Percentiles rank a stretch among this genome's conserved stretches.
phyloP scores from a whole-genome alignment of 208 protist genomes.

The Crithidia bombi region DNA sequence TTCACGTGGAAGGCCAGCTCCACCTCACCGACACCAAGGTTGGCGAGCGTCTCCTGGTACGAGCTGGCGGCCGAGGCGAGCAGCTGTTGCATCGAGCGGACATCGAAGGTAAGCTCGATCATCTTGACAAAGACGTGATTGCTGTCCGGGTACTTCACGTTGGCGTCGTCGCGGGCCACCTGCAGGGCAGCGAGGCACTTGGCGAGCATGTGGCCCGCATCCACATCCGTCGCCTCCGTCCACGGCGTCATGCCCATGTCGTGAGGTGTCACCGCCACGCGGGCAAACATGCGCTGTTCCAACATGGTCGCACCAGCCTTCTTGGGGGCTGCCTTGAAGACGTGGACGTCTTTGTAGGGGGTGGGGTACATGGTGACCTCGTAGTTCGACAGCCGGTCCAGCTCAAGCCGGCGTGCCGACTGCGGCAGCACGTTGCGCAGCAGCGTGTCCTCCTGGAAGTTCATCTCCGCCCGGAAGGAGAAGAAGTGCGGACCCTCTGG shows the following conservation, averaged over 20 bases:
- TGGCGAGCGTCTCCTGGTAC: slow-evolving; percentile 62
- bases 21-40: slow-evolving; percentile 77
- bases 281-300: slow-evolving; percentile 94
- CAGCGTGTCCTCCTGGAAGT: slow-evolving; percentile 91
- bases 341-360: slow-evolving; percentile 90
- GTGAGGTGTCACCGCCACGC: slow-evolving; percentile 87
- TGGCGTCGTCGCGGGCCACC: slow-evolving; percentile 70
- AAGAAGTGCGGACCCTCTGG: slow-evolving; percentile 87
- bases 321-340: slow-evolving; percentile 88
- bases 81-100: slow-evolving; percentile 47
- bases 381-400: slow-evolving; percentile 94
- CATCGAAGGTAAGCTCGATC: slow-evolving; percentile 83
- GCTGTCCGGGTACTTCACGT: slow-evolving; percentile 61
- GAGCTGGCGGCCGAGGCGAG: slow-evolving; percentile 57
- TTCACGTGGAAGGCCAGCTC: slow-evolving; percentile 83
- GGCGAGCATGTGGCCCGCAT: slow-evolving; percentile 78
- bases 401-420: slow-evolving; percentile 94
- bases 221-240: slow-evolving; percentile 74
- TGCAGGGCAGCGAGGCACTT: slow-evolving; percentile 82
- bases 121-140: slow-evolving; percentile 91
- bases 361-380: slow-evolving; percentile 85
- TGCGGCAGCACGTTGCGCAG: slow-evolving; percentile 95
- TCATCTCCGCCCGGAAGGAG: slow-evolving; percentile 83
- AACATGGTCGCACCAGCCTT: slow-evolving; percentile 54
- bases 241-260: slow-evolving; percentile 82